These are phyloP conservation scores for Fusarium fujikuroi DNA, from an alignment of 2,329 filamentous ascomycete species.

Conservation along the genomic window DNA sequence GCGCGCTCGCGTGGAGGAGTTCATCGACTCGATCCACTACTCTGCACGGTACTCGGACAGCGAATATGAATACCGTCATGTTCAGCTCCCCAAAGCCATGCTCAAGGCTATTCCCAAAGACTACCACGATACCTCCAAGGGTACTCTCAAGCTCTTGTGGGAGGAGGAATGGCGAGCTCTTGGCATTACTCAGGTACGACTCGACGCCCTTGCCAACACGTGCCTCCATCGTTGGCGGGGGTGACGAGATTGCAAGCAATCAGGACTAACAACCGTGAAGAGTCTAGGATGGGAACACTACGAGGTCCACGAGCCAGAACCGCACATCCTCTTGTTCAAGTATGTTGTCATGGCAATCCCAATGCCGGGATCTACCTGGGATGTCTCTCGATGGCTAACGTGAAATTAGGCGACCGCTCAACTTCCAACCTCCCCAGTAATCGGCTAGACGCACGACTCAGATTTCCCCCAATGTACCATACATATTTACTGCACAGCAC, in stretches of 20 bases:
- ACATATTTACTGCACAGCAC: constrained; percentile 42
- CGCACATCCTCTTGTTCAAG: constrained; percentile 99
- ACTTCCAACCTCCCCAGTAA: constrained; percentile 79
- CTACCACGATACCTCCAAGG: constrained; percentile 88
- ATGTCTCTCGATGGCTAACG: background rate
- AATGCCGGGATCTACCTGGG: background rate
- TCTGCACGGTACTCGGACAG: constrained; percentile 94
- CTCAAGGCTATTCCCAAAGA: constrained; percentile 96
- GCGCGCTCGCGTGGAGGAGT: constrained; percentile 87
- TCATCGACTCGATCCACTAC: constrained; percentile 94
- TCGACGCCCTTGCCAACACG: background rate
- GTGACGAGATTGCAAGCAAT: background rate
- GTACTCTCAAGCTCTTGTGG: constrained; percentile 95
- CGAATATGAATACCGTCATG: constrained; percentile 96
- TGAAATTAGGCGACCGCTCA: constrained; percentile 77
- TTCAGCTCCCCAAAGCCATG: constrained; percentile 98
- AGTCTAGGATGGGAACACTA: constrained; percentile 99
- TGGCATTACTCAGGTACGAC: constrained; percentile 90
- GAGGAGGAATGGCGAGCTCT: constrained; percentile 98
- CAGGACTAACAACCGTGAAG: constrained; percentile 58
- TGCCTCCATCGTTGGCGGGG: background rate
- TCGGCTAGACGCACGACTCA: constrained; percentile 25
- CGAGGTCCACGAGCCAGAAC: constrained; percentile 98
- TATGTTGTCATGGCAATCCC: constrained; percentile 61
- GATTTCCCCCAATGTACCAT: constrained; percentile 43